Evolutionary conservation across 2,329 filamentous ascomycete genomes (phyloP), one percentile per base, ranked within the genome.

Genomic region (Seiridium cupressi): DNA sequence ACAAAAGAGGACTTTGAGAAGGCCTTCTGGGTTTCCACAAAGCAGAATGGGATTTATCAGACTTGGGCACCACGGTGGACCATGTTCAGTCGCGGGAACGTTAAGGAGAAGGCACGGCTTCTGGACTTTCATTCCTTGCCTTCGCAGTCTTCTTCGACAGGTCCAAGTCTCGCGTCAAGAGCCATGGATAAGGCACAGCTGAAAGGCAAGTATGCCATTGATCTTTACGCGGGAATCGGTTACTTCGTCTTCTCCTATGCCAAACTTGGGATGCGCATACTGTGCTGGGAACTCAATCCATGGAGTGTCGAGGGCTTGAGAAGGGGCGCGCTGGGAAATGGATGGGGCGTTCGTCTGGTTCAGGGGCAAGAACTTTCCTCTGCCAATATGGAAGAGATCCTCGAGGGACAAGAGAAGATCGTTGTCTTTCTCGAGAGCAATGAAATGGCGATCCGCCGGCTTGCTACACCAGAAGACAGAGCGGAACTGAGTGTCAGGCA

Each of bases 31-130:
- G 90, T 90, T 1, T 84, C 82, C 10, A 88, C 89, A 4, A 85
- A 82, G 57, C 93, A 97, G 72, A 91, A 92, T 69, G 90, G 89
- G 2, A 90, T 98, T 60, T 76, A 79, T 42, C 94, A 98, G 77
- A 88, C 84, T 2, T 98, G 93, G 93, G 90, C 93, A 1, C 94
- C 94, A 11, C 76, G 88, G 1, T 93, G 92, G 81, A 96, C 93
- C 34, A 97, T 97, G 93, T 98, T 98, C 73, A 93, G 89, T 63
- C 85, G 93, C 1, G 93, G 94, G 3, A 98, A 97, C 73, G 81
- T 97, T 61, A 90, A 88, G 55, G 94, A 98, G 75, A 98, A 97
- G 72, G 87, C 90, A 0, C 81, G 94, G 10, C 75, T 97, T 1
- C 74, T 96, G 4, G 72, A 69, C 0, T 87, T 87, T 65, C 76